A percentile compares a stretch with the other conserved stretches of the same genome.
Evolutionary conservation across 2,329 filamentous ascomycete genomes (phyloP).

Genomic region (Fusarium begoniae): DNA sequence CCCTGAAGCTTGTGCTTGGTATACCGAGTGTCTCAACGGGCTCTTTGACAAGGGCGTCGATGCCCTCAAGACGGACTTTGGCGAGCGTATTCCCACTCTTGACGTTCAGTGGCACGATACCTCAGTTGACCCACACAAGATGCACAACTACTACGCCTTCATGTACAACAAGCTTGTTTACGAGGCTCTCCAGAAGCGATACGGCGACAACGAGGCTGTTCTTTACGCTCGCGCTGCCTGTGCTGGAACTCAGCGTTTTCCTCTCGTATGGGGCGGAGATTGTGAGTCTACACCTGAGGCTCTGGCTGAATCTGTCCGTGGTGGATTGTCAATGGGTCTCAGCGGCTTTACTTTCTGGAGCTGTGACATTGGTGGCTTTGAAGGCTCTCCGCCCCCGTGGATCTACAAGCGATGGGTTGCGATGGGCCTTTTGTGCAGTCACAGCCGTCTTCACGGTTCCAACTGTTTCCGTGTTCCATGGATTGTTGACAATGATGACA

Average conservation of each 20-base stretch:
- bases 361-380: conserved; percentile 77
- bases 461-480: conserved; percentile 79
- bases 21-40: conserved; percentile 65
- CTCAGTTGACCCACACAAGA: conserved; percentile 66
- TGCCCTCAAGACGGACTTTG: conserved; percentile 80
- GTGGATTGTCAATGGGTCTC: conserved; percentile 70
- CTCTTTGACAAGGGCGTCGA: conserved; percentile 77
- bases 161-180: conserved; percentile 77
- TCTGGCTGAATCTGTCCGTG: conserved; percentile 75
- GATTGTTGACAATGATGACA: conserved; percentile 73
- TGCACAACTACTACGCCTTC: conserved; percentile 84
- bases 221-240: conserved; percentile 73
- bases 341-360: conserved; percentile 75
- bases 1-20: conserved; percentile 73
- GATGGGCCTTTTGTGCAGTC: conserved; percentile 76
- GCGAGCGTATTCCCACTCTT: conserved; percentile 73
- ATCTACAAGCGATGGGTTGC: conserved; percentile 83
- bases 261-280: conserved; percentile 78
- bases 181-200: conserved; percentile 67
- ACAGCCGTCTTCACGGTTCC: conserved; percentile 76
- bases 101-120: conserved; percentile 72
- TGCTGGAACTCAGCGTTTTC: conserved; percentile 75
- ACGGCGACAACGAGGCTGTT: conserved; percentile 64
- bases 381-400: conserved; percentile 71
- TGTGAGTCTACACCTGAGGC: conserved; percentile 78